Conservation (phyloP, 345 rosid genomes). For the Excoecaria cochinchinensis region DNA sequence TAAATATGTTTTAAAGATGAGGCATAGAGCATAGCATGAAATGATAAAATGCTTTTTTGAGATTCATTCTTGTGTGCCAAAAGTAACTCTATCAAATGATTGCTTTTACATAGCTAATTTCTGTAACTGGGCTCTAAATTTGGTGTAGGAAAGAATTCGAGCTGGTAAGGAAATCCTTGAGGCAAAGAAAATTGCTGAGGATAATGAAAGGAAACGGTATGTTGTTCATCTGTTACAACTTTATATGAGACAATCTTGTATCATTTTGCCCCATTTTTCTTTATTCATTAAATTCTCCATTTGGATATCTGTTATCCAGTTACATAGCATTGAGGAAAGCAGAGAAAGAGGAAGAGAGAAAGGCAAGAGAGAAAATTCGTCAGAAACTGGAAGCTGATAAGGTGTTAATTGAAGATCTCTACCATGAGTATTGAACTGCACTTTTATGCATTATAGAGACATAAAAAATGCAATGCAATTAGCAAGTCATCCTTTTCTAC, state of each 20-base stretch:
- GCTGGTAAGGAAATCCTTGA: slow-evolving; percentile 63
- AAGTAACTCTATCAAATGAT: background rate
- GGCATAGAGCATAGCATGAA: background rate
- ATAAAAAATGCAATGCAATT: background rate
- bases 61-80: background rate
- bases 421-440: background rate
- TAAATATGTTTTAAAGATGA: background rate
- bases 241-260: background rate
- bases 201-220: slow-evolving; percentile 73
- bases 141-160: slow-evolving; percentile 65
- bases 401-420: slow-evolving; percentile 27
- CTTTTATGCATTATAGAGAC: background rate
- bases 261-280: slow-evolving; percentile 1
- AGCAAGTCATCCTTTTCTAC: background rate
- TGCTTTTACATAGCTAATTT: background rate
- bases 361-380: slow-evolving; percentile 63
- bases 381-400: slow-evolving; percentile 71
- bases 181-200: slow-evolving; percentile 58
- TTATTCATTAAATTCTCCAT: background rate
- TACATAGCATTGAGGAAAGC: slow-evolving; percentile 49
- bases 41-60: background rate
- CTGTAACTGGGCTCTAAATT: slow-evolving; percentile 7
- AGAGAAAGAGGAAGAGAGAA: slow-evolving; percentile 61
- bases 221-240: slow-evolving; percentile 10
- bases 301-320: slow-evolving; percentile 36